Evolutionary conservation across 1,284 basidiomycete genomes (phyloP).

Genomic region (Chondrostereum purpureum): DNA sequence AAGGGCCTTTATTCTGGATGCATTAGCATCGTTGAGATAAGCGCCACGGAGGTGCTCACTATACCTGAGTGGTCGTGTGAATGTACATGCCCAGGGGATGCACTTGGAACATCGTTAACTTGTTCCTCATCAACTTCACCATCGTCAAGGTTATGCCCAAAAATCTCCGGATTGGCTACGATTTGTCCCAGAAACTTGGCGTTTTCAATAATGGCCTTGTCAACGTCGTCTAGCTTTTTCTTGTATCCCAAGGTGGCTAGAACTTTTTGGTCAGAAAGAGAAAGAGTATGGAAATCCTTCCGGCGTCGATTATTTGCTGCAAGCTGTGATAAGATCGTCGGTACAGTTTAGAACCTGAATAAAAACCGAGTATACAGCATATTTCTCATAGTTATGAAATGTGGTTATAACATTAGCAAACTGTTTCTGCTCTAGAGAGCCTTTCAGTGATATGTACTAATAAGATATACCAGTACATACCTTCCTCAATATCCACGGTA

Average conservation of each 20-base stretch:
- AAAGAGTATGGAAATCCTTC: constrained; percentile 63
- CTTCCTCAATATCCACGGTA: constrained; percentile 36
- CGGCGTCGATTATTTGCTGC: constrained; percentile 69
- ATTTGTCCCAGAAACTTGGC: constrained; percentile 62
- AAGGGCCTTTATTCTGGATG: too few relatives aligned
- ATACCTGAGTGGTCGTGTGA: constrained; percentile 2
- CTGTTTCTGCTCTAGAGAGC: constrained; percentile 45
- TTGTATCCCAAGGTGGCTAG: constrained; percentile 60
- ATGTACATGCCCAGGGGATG: constrained; percentile 4
- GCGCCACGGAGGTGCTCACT: too few relatives aligned
- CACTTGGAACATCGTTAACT: background rate
- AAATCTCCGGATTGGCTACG: constrained; percentile 68
- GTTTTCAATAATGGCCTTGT: constrained; percentile 64
- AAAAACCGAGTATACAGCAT: constrained; percentile 42
- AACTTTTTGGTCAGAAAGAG: constrained; percentile 53
- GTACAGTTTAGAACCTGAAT: constrained; percentile 3
- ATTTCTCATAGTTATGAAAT: constrained; percentile 58
- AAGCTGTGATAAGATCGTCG: constrained; percentile 36
- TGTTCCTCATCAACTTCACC: constrained; percentile 10
- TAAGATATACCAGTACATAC: constrained; percentile 19
- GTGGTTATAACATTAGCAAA: constrained; percentile 65
- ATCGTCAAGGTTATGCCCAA: constrained; percentile 43
- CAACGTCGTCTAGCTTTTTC: constrained; percentile 58
- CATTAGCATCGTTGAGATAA: too few relatives aligned
- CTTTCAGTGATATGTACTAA: constrained; percentile 8